These are phyloP conservation scores for Zoysia pacifica DNA, from an alignment of 176 grass and related monocot genomes.

Conservation along the genomic window DNA sequence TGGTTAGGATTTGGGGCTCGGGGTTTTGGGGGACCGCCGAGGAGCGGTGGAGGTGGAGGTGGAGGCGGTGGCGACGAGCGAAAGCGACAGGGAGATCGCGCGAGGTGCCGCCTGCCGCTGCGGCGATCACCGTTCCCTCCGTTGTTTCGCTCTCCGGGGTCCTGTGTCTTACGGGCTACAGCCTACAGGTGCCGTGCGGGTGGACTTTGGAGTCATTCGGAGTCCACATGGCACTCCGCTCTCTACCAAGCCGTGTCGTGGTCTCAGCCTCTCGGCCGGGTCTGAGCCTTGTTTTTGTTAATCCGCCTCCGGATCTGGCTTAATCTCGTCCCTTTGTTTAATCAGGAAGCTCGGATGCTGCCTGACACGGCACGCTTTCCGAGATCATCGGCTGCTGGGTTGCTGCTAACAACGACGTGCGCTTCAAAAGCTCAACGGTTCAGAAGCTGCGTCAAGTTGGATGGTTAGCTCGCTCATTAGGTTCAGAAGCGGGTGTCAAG, in stretches of 20 bases:
- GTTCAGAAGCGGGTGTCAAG: not conserved
- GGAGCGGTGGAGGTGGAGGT: not conserved
- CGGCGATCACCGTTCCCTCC: constrained; percentile 5
- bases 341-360: not conserved
- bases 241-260: not conserved
- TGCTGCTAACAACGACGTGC: not conserved
- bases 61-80: not conserved
- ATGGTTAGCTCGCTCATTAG: too few relatives aligned
- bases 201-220: constrained; percentile 21
- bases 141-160: too few relatives aligned
- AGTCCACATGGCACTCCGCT: constrained; percentile 37
- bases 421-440: not conserved
- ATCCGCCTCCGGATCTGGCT: constrained; percentile 32
- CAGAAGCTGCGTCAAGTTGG: not conserved
- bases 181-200: not conserved
- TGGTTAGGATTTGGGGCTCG: constrained; percentile 49
- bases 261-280: not conserved
- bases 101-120: not conserved
- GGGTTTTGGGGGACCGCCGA: not conserved
- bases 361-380: not conserved
- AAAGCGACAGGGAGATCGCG: constrained; percentile 41
- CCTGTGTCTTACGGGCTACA: not conserved
- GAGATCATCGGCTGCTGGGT: not conserved
- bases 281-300: not conserved
- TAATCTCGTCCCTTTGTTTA: constrained; percentile 35